A percentile compares a stretch with the other conserved stretches of the same genome.
Evolutionary conservation across 1,284 basidiomycete species (phyloP).

Genomic region (Heterobasidion irregulare): DNA sequence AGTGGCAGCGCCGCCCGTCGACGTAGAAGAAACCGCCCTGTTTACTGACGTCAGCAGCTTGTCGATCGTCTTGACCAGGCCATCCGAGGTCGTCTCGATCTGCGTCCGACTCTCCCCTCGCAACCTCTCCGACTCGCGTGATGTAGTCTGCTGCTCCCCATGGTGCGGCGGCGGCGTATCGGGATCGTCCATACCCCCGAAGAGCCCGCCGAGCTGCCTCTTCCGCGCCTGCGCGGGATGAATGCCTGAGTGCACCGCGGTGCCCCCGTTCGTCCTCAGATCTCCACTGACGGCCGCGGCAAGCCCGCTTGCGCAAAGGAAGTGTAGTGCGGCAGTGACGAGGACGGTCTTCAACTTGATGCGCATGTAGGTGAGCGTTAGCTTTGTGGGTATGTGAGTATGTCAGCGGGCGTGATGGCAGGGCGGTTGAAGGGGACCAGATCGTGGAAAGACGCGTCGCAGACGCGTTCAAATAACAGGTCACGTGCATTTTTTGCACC

Average conservation of each 20-base stretch:
- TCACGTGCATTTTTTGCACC: not conserved
- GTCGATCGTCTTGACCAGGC: not conserved
- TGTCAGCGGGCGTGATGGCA: not conserved
- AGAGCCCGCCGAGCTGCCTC: conserved; percentile 1
- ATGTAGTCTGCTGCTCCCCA: conserved; percentile 1
- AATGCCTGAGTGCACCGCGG: too few species aligned
- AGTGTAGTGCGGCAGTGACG: not conserved
- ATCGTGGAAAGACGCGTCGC: not conserved
- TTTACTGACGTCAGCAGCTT: not conserved
- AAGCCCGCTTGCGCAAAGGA: not conserved
- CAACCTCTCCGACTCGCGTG: not conserved
- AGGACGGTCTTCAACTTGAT: not conserved
- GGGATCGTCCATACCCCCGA: not conserved
- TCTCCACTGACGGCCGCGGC: not conserved
- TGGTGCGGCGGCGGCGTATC: not conserved
- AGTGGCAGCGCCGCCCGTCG: not conserved
- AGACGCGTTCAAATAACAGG: not conserved
- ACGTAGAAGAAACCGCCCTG: not conserved
- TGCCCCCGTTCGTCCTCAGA: not conserved
- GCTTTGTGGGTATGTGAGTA: not conserved
- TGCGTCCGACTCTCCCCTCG: not conserved
- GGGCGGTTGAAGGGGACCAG: not conserved
- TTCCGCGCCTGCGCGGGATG: not conserved
- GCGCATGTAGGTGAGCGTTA: not conserved
- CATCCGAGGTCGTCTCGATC: not conserved